Base-by-base conservation (phyloP, 129 eudicot genomes). In the Scalesia atractyloides region DNA sequence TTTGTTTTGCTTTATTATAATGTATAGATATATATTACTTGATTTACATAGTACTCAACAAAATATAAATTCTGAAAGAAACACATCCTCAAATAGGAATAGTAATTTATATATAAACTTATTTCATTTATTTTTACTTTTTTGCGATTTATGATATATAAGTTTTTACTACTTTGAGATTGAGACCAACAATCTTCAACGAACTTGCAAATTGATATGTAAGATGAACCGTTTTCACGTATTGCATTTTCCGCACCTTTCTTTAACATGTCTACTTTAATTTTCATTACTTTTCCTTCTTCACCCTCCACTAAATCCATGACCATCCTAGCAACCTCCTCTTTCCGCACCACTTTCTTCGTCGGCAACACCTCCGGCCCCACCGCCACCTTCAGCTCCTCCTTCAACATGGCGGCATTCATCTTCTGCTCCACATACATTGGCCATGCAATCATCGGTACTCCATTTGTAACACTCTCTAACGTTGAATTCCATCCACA, bases 401-500 rank as follows among this genome's bases (percentile, higher is more conserved):
- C 89, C 22, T 67, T 18, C 53, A 88, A 52, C 62, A 83, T 16
- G 11, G 89, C 59, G 7, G 95, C 91, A 47, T 88, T 88, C 74
- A 78, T 49, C 50, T 51, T 54, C 56, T 88, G 95, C 82, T 88
- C 91, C 0, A 91, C 86, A 57, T 85, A 85, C 9, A 89, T 73
- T 12, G 91, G 86, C 96, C 91, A 86, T 2, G 79, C 86, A 24
- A 88, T 81, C 79, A 88, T 83, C 8, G 96, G 87, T 5, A 85
- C 84, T 39, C 87, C 96, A 64, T 78, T 74, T 0, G 66, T 46
- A 37, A 84, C 46, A 17, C 91, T 86, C 61, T 88, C 96, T 37
- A 88, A 20, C 3, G 79, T 61, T 0, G 96, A 88, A 24, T 85
- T 88, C 96, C 96, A 88, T 5, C 95, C 95, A 16, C 95, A 81